Conservation (phyloP, 1,284 basidiomycete genomes). For the Marasmius oreades region DNA sequence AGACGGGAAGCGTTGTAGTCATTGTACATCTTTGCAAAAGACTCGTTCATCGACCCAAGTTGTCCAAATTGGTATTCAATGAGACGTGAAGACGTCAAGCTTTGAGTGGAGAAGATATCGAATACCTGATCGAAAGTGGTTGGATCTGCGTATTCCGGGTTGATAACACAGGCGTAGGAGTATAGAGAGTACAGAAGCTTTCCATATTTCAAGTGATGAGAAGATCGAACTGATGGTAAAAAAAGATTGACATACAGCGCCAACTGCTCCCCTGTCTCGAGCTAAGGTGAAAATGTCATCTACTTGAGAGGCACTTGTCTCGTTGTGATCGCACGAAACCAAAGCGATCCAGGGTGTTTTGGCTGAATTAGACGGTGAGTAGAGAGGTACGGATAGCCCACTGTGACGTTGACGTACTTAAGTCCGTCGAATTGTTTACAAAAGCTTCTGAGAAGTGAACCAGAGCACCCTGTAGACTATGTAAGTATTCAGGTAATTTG, state of each 20-base stretch:
- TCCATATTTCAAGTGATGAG: neutral
- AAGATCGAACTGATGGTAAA: neutral
- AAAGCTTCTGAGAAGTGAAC: constrained; percentile 74
- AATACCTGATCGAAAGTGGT: constrained; percentile 68
- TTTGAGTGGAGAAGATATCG: constrained; percentile 74
- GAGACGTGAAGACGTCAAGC: constrained; percentile 42
- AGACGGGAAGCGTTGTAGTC: constrained; percentile 58
- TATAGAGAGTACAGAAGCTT: constrained; percentile 76
- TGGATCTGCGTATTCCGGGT: constrained; percentile 65
- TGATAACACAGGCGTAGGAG: constrained; percentile 73
- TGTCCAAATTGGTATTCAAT: constrained; percentile 66
- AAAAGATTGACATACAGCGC: constrained; percentile 54
- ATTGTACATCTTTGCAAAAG: constrained; percentile 35
- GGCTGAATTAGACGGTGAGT: constrained; percentile 35
- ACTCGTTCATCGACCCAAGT: constrained; percentile 43
- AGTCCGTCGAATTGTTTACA: constrained; percentile 35
- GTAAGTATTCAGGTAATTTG: neutral
- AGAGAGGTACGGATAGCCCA: constrained; percentile 9
- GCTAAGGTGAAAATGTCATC: constrained; percentile 81
- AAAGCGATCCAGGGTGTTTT: constrained; percentile 87
- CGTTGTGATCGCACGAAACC: constrained; percentile 77
- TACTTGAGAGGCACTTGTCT: constrained; percentile 53
- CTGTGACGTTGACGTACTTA: constrained; percentile 31
- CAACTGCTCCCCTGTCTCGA: constrained; percentile 70
- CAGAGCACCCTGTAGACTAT: constrained; percentile 55